Percentiles rank a stretch among this genome's conserved stretches.
Conservation (phyloP, 805 yeast genomes). For the Yarrowia keelungensis region DNA sequence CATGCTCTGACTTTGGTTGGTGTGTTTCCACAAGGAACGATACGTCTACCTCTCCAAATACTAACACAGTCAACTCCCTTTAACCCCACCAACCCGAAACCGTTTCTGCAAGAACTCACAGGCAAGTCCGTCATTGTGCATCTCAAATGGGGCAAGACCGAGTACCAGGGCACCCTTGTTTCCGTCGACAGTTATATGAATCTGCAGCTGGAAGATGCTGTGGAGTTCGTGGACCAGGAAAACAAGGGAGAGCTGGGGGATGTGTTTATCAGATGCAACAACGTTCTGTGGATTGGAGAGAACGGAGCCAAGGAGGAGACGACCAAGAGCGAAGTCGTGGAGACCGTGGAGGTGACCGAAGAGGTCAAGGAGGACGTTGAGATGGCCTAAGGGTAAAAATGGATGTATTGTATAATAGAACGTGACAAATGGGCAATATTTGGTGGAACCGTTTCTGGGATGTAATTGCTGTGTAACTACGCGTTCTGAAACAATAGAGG, state of each 20-base stretch:
- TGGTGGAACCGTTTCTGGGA: too few species aligned
- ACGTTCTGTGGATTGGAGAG: conserved; percentile 77
- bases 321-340: not conserved
- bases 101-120: conserved; percentile 80
- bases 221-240: conserved; percentile 58
- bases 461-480: too few species aligned
- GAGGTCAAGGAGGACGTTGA: conserved; percentile 32
- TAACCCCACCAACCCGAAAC: conserved; percentile 82
- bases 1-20: too few species aligned
- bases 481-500: too few species aligned
- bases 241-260: conserved; percentile 69
- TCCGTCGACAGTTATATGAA: conserved; percentile 95
- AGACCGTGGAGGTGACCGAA: conserved; percentile 2
- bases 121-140: conserved; percentile 75
- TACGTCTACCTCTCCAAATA: not conserved
- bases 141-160: conserved; percentile 89
- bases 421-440: not conserved
- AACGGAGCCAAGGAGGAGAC: conserved; percentile 39
- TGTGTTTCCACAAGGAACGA: too few species aligned
- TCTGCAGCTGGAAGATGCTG: conserved; percentile 70
- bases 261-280: conserved; percentile 81
- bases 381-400: not conserved
- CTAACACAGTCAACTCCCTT: conserved; percentile 27
- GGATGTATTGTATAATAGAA: conserved; percentile 19
- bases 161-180: conserved; percentile 77